Evolutionary conservation across 2,329 filamentous ascomycete genomes (phyloP).

Genomic region (Clarireedia sp.): DNA sequence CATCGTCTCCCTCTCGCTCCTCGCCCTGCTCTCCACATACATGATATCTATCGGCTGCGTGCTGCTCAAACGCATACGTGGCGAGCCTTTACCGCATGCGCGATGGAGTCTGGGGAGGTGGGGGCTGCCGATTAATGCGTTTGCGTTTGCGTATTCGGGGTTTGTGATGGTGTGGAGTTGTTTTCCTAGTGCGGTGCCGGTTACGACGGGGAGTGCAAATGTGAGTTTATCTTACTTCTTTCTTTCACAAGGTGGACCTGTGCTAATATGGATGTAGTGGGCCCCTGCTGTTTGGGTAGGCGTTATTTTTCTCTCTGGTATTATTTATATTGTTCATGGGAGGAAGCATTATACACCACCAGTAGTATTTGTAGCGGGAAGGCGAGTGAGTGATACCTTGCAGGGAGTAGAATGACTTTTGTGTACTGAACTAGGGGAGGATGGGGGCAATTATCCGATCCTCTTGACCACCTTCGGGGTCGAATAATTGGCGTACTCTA

Average conservation of each 20-base stretch:
- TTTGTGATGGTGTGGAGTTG: constrained; percentile 41
- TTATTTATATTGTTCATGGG: constrained; percentile 30
- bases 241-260: neutral
- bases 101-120: constrained; percentile 37
- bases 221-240: neutral
- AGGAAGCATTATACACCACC: constrained; percentile 29
- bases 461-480: too few species aligned
- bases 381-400: neutral
- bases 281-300: constrained; percentile 18
- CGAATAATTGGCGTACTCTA: too few species aligned
- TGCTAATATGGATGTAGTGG: constrained; percentile 36
- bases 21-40: constrained; percentile 44
- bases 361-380: constrained; percentile 11
- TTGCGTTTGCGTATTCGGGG: constrained; percentile 37
- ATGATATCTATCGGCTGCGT: constrained; percentile 40
- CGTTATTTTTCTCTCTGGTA: constrained; percentile 15
- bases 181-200: constrained; percentile 35
- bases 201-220: constrained; percentile 25
- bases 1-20: constrained; percentile 43
- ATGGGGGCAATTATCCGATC: too few species aligned
- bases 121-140: constrained; percentile 37
- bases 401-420: neutral
- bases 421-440: too few species aligned
- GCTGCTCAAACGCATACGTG: constrained; percentile 29
- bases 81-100: constrained; percentile 32